These are phyloP conservation scores for Cyclotella atomus DNA, from an alignment of 108 stramenopile species.

Conservation along the genomic window DNA sequence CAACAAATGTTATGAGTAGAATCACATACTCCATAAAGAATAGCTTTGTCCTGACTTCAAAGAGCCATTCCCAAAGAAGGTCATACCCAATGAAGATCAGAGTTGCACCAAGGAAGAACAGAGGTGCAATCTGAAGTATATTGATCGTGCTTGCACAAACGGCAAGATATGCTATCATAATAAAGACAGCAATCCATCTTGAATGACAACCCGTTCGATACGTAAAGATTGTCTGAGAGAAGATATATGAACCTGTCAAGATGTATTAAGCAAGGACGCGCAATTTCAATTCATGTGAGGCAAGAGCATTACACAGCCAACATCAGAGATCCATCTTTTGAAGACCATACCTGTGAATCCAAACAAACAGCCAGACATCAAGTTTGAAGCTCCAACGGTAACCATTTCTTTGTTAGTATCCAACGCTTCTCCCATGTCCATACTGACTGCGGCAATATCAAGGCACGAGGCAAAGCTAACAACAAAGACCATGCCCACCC, in stretches of 20 bases:
- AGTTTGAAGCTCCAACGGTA: slow-evolving; percentile 90
- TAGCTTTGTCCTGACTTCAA: slow-evolving; percentile 43
- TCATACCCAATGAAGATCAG: slow-evolving; percentile 59
- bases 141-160: slow-evolving; percentile 75
- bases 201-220: slow-evolving; percentile 86
- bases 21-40: slow-evolving; percentile 49
- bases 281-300: not conserved
- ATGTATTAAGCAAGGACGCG: too few species aligned
- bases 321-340: not conserved
- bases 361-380: slow-evolving; percentile 76
- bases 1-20: slow-evolving; percentile 42
- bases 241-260: slow-evolving; percentile 92
- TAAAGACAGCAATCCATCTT: slow-evolving; percentile 73
- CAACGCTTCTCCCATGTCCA: slow-evolving; percentile 86
- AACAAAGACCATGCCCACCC: slow-evolving; percentile 96
- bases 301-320: slow-evolving; percentile 6
- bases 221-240: slow-evolving; percentile 97
- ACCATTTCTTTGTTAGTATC: slow-evolving; percentile 92
- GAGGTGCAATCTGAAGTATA: slow-evolving; percentile 61
- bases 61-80: slow-evolving; percentile 52
- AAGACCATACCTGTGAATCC: slow-evolving; percentile 73
- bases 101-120: slow-evolving; percentile 54
- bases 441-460: slow-evolving; percentile 86
- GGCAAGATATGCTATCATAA: slow-evolving; percentile 62
- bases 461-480: slow-evolving; percentile 94